A percentile compares a stretch with the other conserved stretches of the same genome.
Evolutionary conservation across 345 rosid species (phyloP).

Genomic region (Capsella bursapastoris): DNA sequence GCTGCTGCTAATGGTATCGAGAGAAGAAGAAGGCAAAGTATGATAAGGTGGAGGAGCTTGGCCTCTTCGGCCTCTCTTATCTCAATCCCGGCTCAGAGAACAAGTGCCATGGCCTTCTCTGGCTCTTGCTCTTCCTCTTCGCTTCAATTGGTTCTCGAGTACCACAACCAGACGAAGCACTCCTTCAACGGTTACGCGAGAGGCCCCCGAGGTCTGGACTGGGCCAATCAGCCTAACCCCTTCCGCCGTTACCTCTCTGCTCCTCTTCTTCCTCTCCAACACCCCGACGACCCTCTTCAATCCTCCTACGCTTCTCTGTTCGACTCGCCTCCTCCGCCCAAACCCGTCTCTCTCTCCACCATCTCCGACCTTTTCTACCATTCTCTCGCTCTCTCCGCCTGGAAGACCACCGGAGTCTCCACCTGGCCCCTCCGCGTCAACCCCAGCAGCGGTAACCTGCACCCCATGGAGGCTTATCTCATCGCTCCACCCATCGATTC

Average conservation of each 20-base stretch:
- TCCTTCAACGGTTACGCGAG: conserved; percentile 66
- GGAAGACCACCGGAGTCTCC: conserved; percentile 79
- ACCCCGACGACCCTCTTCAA: conserved; percentile 40
- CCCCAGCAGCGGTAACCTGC: conserved; percentile 94
- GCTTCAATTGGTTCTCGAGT: conserved; percentile 52
- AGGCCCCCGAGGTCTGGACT: conserved; percentile 89
- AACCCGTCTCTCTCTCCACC: conserved; percentile 56
- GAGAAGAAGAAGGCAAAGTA: too few relatives aligned
- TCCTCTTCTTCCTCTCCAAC: conserved; percentile 64
- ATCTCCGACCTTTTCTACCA: conserved; percentile 72
- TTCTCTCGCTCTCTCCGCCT: conserved; percentile 89
- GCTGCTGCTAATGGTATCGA: too few relatives aligned
- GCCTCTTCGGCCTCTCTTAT: conserved; percentile 30
- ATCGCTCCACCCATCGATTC: conserved; percentile 66
- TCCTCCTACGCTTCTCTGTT: conserved; percentile 61
- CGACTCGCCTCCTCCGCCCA: conserved; percentile 63
- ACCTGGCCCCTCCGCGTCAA: conserved; percentile 95
- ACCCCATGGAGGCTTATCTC: conserved; percentile 82
- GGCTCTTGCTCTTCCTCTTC: conserved; percentile 28
- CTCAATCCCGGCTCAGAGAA: conserved; percentile 15
- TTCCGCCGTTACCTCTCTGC: conserved; percentile 77
- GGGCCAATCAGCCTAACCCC: conserved; percentile 95
- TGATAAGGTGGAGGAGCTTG: conserved; percentile 21
- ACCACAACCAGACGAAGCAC: conserved; percentile 83
- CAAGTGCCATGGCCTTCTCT: conserved; percentile 48